phyloP scores from a whole-genome alignment of 2,329 filamentous ascomycete genomes.

The Penicillium sp. region DNA sequence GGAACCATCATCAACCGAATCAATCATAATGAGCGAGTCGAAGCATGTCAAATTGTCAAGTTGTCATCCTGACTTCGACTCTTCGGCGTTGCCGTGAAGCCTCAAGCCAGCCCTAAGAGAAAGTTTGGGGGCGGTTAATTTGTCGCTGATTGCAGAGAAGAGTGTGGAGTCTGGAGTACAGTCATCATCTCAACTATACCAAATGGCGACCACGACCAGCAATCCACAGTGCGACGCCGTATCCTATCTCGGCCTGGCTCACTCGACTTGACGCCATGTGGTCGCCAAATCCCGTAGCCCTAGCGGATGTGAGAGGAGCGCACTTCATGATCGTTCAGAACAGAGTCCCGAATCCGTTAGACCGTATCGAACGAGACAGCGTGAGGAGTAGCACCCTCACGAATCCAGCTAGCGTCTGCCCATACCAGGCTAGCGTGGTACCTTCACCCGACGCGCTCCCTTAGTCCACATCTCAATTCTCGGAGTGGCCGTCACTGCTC shows the following conservation, averaged over 20 bases:
- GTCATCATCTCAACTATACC: background rate
- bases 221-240: background rate
- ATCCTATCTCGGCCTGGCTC: background rate
- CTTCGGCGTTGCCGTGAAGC: conserved; percentile 1
- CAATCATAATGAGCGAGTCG: background rate
- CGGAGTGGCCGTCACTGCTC: conserved; percentile 21
- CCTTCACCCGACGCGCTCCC: background rate
- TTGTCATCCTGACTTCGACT: background rate
- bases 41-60: background rate
- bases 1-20: background rate
- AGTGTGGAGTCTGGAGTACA: background rate
- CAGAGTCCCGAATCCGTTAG: background rate
- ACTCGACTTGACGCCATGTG: conserved; percentile 5
- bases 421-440: background rate
- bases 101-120: background rate
- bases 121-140: background rate
- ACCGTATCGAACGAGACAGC: background rate
- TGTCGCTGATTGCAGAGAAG: background rate
- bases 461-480: background rate
- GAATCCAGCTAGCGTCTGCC: background rate
- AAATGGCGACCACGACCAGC: conserved; percentile 4
- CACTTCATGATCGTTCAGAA: background rate
- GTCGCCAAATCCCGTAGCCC: conserved; percentile 14
- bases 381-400: background rate
- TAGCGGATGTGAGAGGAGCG: conserved; percentile 10